Conservation (phyloP, 371 early-diverging fungal species). For the Apophysomyces elegans region DNA sequence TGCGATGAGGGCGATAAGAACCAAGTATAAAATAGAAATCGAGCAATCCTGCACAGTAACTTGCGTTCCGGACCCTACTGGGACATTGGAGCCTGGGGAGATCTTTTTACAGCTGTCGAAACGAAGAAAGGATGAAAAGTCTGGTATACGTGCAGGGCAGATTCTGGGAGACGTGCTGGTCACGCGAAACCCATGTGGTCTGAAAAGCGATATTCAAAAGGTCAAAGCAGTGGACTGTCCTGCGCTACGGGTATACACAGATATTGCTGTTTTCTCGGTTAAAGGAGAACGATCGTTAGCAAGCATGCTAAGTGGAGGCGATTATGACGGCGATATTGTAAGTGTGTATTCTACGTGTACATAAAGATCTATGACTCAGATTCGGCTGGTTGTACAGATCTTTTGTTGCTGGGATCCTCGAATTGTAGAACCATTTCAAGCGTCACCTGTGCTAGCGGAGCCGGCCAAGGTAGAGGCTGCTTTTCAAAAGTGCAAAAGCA, state of each 20-base stretch:
- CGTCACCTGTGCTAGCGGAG: slow-evolving; percentile 9
- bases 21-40: slow-evolving; percentile 20
- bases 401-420: slow-evolving; percentile 34
- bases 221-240: slow-evolving; percentile 23
- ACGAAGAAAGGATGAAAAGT: slow-evolving; percentile 20
- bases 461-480: slow-evolving; percentile 12
- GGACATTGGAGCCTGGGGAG: slow-evolving; percentile 17
- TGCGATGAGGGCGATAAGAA: slow-evolving; percentile 7
- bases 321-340: slow-evolving; percentile 35
- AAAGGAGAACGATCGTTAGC: slow-evolving; percentile 23
- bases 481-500: slow-evolving; percentile 10
- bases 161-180: slow-evolving; percentile 26
- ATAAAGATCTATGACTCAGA: too few species aligned
- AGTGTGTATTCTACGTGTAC: background rate
- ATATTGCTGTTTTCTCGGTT: slow-evolving; percentile 27
- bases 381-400: slow-evolving; percentile 9
- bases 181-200: slow-evolving; percentile 25
- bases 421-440: slow-evolving; percentile 16
- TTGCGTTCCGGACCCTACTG: slow-evolving; percentile 31
- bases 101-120: slow-evolving; percentile 26
- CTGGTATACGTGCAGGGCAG: slow-evolving; percentile 18
- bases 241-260: slow-evolving; percentile 19
- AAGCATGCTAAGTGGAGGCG: slow-evolving; percentile 27
- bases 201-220: slow-evolving; percentile 27
- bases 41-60: slow-evolving; percentile 20